Evolutionary conservation across 2,329 filamentous ascomycete species (phyloP), one percentile per base, ranked within the genome.

Genomic region (Colletotrichum sp.): DNA sequence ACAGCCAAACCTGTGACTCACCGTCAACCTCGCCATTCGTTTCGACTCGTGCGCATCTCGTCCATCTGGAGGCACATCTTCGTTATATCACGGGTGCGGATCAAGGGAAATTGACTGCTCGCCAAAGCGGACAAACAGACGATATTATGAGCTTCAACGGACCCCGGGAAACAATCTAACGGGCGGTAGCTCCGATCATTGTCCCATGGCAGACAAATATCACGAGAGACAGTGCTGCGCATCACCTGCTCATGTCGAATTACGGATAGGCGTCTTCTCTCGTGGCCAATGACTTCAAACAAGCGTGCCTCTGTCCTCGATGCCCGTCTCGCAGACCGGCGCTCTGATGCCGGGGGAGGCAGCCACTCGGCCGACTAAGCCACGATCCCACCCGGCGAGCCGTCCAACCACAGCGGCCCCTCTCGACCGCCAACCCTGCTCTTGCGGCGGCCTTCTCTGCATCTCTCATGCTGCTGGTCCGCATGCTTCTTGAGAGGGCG

Each of bases 341-440:
- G 70, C 65, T 36, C 64, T n/a, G 38, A 24, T 68, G 70, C 70
- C 43, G 74, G 43, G 61, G 64, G 72, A 52, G 10, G 70, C 21
- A 75, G 69, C 64, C 69, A 76, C 70, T 65, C 70, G 74, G 70
- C 70, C 70, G 70, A 69, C 65, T 32, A 60, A 74, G 74, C 74
- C 74, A 74, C 70, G 36, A 73, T 26, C 58, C 57, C 70, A 73
- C 57, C 70, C 48, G 58, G 52, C 34, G 28, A 60, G 32, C 65
- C 64, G 74, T 52, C 70, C 70, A 73, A 75, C 70, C 70, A 75
- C 32, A 24, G 61, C 28, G 24, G 21, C 60, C 34, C 15, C 18
- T 61, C 32, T 60, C 28, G 34, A 58, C 60, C 21, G 18, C 26
- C 36, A 70, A 70, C 67, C 67, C 67, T 75, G 68, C 69, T 55